These are phyloP conservation scores for Metschnikowia sp. DNA, from an alignment of 805 yeast species.

Conservation along the genomic window DNA sequence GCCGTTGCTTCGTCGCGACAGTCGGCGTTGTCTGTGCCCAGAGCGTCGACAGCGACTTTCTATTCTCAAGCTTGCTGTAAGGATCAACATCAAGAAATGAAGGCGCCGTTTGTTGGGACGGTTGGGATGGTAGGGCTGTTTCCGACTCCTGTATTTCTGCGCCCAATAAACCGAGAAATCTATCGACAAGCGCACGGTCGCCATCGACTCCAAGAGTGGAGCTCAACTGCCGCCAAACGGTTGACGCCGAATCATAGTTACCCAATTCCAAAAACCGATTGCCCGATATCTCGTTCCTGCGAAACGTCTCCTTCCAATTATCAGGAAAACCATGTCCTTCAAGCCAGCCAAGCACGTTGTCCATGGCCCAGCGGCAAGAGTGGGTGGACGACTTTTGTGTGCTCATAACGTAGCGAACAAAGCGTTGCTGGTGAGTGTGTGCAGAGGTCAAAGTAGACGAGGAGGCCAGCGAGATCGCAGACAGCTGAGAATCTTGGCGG, in stretches of 20 bases:
- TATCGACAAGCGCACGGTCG: constrained; percentile 49
- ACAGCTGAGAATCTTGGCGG: constrained; percentile 36
- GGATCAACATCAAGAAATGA: constrained; percentile 2
- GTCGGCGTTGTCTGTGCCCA: constrained; percentile 22
- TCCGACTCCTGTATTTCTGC: constrained; percentile 11
- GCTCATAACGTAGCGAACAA: constrained; percentile 42
- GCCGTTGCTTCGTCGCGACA: constrained; percentile 28
- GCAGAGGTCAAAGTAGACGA: constrained; percentile 29
- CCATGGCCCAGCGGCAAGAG: constrained; percentile 62
- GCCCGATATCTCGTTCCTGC: constrained; percentile 54
- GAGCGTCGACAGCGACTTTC: constrained; percentile 33
- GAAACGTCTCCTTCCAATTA: constrained; percentile 69
- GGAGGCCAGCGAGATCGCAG: constrained; percentile 31
- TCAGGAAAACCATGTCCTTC: constrained; percentile 63
- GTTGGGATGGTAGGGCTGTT: not conserved
- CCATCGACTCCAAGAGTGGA: constrained; percentile 36
- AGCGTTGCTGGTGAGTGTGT: constrained; percentile 32
- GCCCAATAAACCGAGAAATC: constrained; percentile 52
- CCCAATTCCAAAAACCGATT: constrained; percentile 62
- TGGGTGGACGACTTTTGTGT: constrained; percentile 19
- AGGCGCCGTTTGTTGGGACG: constrained; percentile 9
- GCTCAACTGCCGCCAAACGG: constrained; percentile 46
- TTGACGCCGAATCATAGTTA: constrained; percentile 53
- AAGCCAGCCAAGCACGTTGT: constrained; percentile 68
- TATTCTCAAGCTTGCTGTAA: constrained; percentile 23